These are phyloP conservation scores for Plasmodium gonderi DNA, from an alignment of 169 alveolate genomes.

Conservation along the genomic window DNA sequence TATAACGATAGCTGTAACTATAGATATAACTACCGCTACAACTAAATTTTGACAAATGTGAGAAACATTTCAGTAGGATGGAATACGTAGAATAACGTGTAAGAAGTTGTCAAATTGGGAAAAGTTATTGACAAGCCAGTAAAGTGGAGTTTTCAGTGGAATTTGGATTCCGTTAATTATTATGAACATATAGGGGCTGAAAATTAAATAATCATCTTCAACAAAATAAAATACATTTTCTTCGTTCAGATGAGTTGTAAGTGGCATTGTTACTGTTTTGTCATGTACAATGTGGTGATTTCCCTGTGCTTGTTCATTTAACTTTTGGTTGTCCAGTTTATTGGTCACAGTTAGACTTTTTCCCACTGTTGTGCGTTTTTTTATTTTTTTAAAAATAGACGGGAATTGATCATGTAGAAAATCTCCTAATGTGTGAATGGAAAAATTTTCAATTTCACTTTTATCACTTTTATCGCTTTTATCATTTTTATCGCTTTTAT, in stretches of 20 bases:
- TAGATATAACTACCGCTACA: too few species aligned
- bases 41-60: too few species aligned
- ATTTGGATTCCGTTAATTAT: conserved; percentile 72
- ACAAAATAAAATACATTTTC: conserved; percentile 45
- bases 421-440: conserved; percentile 49
- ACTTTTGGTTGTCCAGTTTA: neutral
- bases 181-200: conserved; percentile 55
- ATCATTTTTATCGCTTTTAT: neutral
- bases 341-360: neutral
- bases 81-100: conserved; percentile 62
- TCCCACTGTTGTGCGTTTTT: neutral
- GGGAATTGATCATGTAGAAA: conserved; percentile 38
- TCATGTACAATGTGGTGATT: neutral
- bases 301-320: neutral
- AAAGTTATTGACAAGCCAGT: conserved; percentile 52
- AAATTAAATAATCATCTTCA: conserved; percentile 65
- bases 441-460: neutral
- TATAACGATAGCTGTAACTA: too few species aligned
- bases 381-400: conserved; percentile 38
- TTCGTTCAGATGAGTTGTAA: neutral
- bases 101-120: conserved; percentile 56
- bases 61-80: conserved; percentile 53
- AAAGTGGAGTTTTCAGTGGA: conserved; percentile 59
- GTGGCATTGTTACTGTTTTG: neutral
- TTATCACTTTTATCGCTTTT: neutral